A percentile compares a stretch with the other conserved stretches of the same genome.
Conservation (phyloP, 108 stramenopile genomes). For the Nannochloropsis oceanica region DNA sequence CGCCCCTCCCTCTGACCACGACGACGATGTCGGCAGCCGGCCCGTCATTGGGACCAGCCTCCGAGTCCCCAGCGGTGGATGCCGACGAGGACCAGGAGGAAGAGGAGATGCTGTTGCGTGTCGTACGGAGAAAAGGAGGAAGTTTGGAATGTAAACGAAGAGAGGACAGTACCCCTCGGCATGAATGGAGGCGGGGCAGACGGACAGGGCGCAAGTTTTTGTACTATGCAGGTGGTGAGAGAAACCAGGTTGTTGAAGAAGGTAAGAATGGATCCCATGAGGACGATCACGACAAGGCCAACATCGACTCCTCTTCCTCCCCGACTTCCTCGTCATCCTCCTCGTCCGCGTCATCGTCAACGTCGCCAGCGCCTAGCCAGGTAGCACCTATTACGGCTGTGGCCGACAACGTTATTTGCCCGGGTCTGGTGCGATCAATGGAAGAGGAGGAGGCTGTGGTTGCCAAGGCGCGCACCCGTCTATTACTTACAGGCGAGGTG, state of each 20-base stretch:
- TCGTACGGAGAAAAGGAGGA: background rate
- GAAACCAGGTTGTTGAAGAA: too few species aligned
- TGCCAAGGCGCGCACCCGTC: background rate
- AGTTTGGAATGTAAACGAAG: too few species aligned
- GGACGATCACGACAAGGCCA: too few species aligned
- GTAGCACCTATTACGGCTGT: background rate
- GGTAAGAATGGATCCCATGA: too few species aligned
- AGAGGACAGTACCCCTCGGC: background rate
- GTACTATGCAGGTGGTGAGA: background rate
- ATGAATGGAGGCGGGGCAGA: background rate
- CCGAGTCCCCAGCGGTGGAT: background rate
- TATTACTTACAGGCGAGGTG: background rate
- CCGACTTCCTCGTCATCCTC: background rate
- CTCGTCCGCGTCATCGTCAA: background rate
- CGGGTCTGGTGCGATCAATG: background rate
- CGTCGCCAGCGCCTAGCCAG: background rate
- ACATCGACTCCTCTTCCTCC: too few species aligned
- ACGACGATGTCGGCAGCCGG: background rate
- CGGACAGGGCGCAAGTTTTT: background rate
- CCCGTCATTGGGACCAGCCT: background rate
- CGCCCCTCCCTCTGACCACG: background rate
- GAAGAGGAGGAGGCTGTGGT: background rate
- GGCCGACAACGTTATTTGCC: background rate
- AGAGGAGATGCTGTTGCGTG: background rate
- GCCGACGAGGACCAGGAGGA: background rate